Evolutionary conservation across 139 green algal species (phyloP).

Genomic region (Closterium sp.): DNA sequence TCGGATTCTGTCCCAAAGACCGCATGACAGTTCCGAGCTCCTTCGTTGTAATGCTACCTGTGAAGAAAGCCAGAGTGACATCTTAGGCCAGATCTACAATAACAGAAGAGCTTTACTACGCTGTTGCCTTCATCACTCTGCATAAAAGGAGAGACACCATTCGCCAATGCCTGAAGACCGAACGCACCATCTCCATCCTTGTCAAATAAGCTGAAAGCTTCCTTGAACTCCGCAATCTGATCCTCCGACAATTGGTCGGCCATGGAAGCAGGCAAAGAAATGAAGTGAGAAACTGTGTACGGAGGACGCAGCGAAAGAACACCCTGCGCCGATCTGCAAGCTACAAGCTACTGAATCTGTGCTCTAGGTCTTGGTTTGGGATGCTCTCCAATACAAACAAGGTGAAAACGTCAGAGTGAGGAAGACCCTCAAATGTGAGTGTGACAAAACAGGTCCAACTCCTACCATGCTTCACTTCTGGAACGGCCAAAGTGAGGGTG

Average conservation of each 20-base stretch:
- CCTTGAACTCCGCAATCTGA: conserved; percentile 89
- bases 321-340: neutral
- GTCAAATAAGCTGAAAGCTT: conserved; percentile 89
- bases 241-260: conserved; percentile 64
- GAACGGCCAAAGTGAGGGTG: neutral
- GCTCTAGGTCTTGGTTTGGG: neutral
- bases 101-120: neutral
- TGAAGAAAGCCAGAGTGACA: neutral
- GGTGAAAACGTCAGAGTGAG: neutral
- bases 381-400: neutral
- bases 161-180: neutral
- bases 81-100: neutral
- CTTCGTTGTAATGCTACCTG: conserved; percentile 70
- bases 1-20: conserved; percentile 98
- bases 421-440: neutral
- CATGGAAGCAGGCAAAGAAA: neutral
- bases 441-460: neutral
- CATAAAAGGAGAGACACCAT: neutral
- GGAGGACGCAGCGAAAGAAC: neutral
- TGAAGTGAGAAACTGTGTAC: neutral
- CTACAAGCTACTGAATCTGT: neutral
- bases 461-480: neutral
- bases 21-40: conserved; percentile 99
- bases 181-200: conserved; percentile 83
- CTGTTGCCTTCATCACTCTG: neutral